phyloP scores from a whole-genome alignment of 305 asterid species.

The Solanum hybrid region DNA sequence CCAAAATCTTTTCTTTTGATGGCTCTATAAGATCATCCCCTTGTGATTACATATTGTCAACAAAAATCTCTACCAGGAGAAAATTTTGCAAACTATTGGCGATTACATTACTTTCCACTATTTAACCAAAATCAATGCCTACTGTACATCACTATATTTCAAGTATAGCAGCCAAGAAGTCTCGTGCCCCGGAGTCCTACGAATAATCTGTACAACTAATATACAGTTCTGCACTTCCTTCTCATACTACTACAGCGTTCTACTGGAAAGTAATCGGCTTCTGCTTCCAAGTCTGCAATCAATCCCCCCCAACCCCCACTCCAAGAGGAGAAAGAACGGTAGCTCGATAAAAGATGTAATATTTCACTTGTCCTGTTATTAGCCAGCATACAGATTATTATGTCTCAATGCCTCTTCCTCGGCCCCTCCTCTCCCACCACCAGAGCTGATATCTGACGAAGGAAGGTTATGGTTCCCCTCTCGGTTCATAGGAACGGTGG shows the following conservation, averaged over 20 bases:
- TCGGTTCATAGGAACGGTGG: conserved; percentile 23
- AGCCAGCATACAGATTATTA: background rate
- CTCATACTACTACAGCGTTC: conserved; percentile 6
- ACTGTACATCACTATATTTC: conserved; percentile 32
- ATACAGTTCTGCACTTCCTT: conserved; percentile 18
- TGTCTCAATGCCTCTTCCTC: conserved; percentile 9
- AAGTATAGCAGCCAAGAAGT: conserved; percentile 8
- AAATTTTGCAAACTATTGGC: background rate
- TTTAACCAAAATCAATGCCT: background rate
- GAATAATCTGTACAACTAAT: conserved; percentile 35
- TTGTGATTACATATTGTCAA: background rate
- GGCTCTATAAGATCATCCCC: background rate
- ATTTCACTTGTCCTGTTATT: background rate
- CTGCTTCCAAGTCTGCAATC: background rate
- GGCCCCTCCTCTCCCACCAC: conserved; percentile 15
- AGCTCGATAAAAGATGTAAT: background rate
- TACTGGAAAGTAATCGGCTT: background rate
- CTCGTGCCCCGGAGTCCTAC: conserved; percentile 17
- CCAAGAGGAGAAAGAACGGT: background rate
- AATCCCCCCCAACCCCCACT: background rate
- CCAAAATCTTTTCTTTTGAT: background rate
- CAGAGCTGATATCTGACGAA: conserved; percentile 1
- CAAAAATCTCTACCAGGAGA: background rate
- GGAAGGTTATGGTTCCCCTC: conserved; percentile 26
- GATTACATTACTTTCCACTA: background rate